These are phyloP conservation scores for Coemansia sp. DNA, from an alignment of 192 early-diverging fungal genomes.

Conservation along the genomic window DNA sequence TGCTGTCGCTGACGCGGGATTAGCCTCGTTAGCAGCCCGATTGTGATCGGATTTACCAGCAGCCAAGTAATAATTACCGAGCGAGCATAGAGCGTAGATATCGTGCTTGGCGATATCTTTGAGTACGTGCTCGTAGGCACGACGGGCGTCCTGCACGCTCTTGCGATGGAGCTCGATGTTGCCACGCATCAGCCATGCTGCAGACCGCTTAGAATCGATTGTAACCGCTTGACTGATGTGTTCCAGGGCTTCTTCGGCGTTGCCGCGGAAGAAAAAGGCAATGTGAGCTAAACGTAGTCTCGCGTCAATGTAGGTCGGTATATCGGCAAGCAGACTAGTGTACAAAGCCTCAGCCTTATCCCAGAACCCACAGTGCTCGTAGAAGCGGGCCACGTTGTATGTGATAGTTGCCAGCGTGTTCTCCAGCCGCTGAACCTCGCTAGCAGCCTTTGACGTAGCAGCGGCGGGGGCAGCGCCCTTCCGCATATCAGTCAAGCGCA, in stretches of 20 bases:
- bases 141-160: slow-evolving; percentile 67
- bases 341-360: slow-evolving; percentile 68
- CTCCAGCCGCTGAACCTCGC: slow-evolving; percentile 36
- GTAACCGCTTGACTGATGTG: slow-evolving; percentile 65
- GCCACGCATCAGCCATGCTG: slow-evolving; percentile 76
- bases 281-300: slow-evolving; percentile 78
- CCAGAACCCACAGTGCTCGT: slow-evolving; percentile 60
- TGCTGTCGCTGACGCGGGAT: not conserved
- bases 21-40: slow-evolving; percentile 4
- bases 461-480: not conserved
- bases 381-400: slow-evolving; percentile 79
- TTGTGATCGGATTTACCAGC: slow-evolving; percentile 57
- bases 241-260: slow-evolving; percentile 62
- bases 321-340: slow-evolving; percentile 59
- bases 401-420: slow-evolving; percentile 57
- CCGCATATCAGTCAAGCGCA: slow-evolving; percentile 1
- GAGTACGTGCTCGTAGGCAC: slow-evolving; percentile 76
- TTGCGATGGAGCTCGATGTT: slow-evolving; percentile 63
- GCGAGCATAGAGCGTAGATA: slow-evolving; percentile 72
- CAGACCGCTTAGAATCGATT: slow-evolving; percentile 61
- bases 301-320: slow-evolving; percentile 80
- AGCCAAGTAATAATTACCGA: slow-evolving; percentile 79
- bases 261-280: slow-evolving; percentile 53
- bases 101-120: slow-evolving; percentile 77
- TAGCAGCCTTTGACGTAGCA: not conserved